Base-by-base conservation (phyloP, 305 asterid genomes). In the Striga hermonthica region DNA sequence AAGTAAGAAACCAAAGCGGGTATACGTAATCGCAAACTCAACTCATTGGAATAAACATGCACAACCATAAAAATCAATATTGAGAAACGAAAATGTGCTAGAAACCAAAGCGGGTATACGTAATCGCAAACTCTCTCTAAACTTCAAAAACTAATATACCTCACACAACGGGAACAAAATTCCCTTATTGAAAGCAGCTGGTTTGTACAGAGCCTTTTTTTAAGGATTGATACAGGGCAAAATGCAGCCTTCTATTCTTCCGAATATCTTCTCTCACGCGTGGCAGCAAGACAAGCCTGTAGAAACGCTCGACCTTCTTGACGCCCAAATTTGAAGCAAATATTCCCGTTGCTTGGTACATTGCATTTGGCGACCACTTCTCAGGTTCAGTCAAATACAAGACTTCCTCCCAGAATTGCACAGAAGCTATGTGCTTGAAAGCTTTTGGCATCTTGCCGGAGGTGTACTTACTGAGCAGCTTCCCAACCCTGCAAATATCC, bases 171-270 rank as follows among this genome's bases (percentile, higher is more conserved):
- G 82, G 67, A 90, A 74, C 77, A 89, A 76, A 60, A 92, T 84
- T 74, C 98, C 98, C 84, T 83, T 92, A 64, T 87, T 92, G 79
- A 92, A 92, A 66, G 98, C 98, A 69, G 96, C 98, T 44, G 97
- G 98, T 73, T 92, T 92, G 62, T 84, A 92, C 43, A 87, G 76
- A 75, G 89, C 81, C 79, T 92, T 92, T 74, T n/a, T 82, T 92
- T 82, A 92, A 66, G 66, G 98, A 83, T 44, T 89, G 97, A 76
- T 92, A 86, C 55, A 93, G 69, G 15, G 92, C 88, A 81, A 90
- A 90, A 82, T 93, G 98, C 71, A 93, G 79, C 76, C 86, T 87
- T 83, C 84, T 90, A 69, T 92, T 86, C 78, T 89, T 92, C 66
- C 80, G 77, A 49, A 92, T 86, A 76, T 92, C 98, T 68, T 84